Percentiles rank a stretch among this genome's conserved stretches.
phyloP scores from a whole-genome alignment of 805 yeast species.

The Tetrapisispora phaffii region DNA sequence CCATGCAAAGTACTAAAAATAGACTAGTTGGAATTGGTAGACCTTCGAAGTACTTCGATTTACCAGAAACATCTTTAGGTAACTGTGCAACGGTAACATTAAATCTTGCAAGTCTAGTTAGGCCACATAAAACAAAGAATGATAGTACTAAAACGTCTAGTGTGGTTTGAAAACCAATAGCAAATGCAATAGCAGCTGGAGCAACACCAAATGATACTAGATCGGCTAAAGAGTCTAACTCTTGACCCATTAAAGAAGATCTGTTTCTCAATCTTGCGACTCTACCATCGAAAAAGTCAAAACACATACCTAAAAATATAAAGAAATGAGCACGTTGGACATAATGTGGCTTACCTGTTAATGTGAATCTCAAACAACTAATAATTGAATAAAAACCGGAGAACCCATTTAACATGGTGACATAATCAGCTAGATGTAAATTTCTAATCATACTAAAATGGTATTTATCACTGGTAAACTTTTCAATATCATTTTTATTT shows the following conservation, averaged over 20 bases:
- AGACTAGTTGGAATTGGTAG: constrained; percentile 90
- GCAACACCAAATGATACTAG: constrained; percentile 90
- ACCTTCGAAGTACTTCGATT: constrained; percentile 89
- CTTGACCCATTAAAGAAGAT: constrained; percentile 92
- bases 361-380: constrained; percentile 71
- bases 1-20: constrained; percentile 63
- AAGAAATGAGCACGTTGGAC: constrained; percentile 83
- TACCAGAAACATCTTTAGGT: constrained; percentile 83
- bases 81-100: constrained; percentile 88
- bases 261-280: constrained; percentile 92
- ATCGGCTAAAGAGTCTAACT: constrained; percentile 93
- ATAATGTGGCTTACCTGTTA: constrained; percentile 58
- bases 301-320: constrained; percentile 83
- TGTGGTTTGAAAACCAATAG: constrained; percentile 80
- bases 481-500: constrained; percentile 63
- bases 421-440: constrained; percentile 91
- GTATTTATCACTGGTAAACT: constrained; percentile 71
- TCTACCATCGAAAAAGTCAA: constrained; percentile 94
- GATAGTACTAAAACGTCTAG: constrained; percentile 66
- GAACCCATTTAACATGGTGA: constrained; percentile 88
- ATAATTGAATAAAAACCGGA: constrained; percentile 87
- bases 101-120: constrained; percentile 88
- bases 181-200: constrained; percentile 87
- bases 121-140: constrained; percentile 85
- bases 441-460: constrained; percentile 81